Percentiles rank a stretch among this genome's conserved stretches.
Conservation (phyloP, 176 grass and related monocot species). For the Raddia guianensis region DNA sequence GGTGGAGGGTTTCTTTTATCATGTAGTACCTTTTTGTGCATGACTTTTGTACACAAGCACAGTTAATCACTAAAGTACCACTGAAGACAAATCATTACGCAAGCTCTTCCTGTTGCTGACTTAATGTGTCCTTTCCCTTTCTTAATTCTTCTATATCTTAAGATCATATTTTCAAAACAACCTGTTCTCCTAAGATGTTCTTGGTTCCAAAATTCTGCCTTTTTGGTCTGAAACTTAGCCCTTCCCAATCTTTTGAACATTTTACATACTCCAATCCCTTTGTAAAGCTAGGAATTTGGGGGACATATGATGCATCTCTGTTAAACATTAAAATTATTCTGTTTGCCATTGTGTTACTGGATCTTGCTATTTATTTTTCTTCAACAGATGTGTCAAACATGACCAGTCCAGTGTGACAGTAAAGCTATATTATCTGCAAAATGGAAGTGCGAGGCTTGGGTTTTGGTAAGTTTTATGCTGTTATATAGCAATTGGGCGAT, state of each 20-base stretch:
- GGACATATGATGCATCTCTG: background rate
- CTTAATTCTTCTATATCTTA: background rate
- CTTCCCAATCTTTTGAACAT: background rate
- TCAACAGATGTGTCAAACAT: conserved; percentile 77
- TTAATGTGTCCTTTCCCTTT: conserved; percentile 4
- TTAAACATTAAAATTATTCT: conserved; percentile 28
- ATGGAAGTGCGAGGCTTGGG: conserved; percentile 95
- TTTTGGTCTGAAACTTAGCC: background rate
- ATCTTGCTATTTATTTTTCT: conserved; percentile 36
- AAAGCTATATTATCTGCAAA: conserved; percentile 95
- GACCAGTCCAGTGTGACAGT: conserved; percentile 83
- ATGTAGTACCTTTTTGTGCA: background rate
- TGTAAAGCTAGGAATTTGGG: conserved; percentile 2
- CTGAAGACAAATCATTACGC: background rate
- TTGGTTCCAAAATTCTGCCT: too few relatives aligned
- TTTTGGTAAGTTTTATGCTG: conserved; percentile 79
- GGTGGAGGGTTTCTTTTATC: background rate
- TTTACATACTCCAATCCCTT: too few relatives aligned
- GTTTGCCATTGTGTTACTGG: conserved; percentile 4
- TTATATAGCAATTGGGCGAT: conserved; percentile 13
- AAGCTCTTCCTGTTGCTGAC: conserved; percentile 17
- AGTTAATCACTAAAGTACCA: background rate
- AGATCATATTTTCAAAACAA: background rate
- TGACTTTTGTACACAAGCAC: conserved; percentile 22
- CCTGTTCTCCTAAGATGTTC: background rate